These are phyloP conservation scores for Fraxinus cuspidata DNA, from an alignment of 257 asterid species.

Conservation along the genomic window DNA sequence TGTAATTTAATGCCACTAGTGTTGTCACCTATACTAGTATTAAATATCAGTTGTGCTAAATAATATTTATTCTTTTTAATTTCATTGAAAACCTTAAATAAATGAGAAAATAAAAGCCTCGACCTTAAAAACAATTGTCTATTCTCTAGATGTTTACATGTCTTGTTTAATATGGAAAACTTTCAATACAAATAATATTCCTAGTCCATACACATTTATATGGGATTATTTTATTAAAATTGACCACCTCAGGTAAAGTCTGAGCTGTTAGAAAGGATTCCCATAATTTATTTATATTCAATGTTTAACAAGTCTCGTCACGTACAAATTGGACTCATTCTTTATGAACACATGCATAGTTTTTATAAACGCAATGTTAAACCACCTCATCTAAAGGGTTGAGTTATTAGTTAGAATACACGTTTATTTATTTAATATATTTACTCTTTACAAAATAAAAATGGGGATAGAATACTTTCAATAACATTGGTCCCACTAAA, in stretches of 20 bases:
- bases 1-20: too few relatives aligned
- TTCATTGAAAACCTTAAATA: background rate
- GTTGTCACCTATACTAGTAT: too few relatives aligned
- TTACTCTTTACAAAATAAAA: background rate
- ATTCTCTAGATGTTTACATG: background rate
- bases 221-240: background rate
- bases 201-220: background rate
- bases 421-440: background rate
- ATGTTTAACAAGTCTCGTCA: background rate
- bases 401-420: background rate
- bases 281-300: background rate
- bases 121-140: background rate
- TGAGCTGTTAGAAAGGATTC: background rate
- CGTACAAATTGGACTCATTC: background rate
- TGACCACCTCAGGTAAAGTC: background rate
- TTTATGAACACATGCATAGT: background rate
- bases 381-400: background rate
- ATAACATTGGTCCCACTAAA: background rate
- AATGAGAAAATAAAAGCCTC: background rate
- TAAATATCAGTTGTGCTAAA: too few relatives aligned
- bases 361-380: background rate
- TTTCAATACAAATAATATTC: background rate
- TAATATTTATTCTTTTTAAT: background rate
- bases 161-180: background rate
- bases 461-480: background rate